These are phyloP conservation scores for Kodamaea alishanica DNA, from an alignment of 1,139 yeast species.

Conservation along the genomic window DNA sequence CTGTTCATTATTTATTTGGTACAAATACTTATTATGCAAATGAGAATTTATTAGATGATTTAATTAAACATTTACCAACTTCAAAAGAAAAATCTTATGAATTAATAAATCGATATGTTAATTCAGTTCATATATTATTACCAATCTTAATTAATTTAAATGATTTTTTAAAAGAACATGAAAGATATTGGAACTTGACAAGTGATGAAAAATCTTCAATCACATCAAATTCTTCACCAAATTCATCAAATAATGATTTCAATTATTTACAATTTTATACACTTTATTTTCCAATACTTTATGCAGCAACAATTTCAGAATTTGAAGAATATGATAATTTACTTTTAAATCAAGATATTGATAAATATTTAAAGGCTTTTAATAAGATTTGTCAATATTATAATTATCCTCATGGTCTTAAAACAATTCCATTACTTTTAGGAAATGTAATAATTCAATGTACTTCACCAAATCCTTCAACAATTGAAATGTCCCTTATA, in stretches of 20 bases:
- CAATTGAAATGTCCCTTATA: slow-evolving; percentile 48
- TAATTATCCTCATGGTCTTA: slow-evolving; percentile 52
- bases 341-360: slow-evolving; percentile 47
- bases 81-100: slow-evolving; percentile 48
- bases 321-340: slow-evolving; percentile 51
- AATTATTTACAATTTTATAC: slow-evolving; percentile 44
- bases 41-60: slow-evolving; percentile 33
- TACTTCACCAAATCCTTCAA: slow-evolving; percentile 55
- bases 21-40: slow-evolving; percentile 42
- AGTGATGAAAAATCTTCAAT: slow-evolving; percentile 6
- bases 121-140: slow-evolving; percentile 51
- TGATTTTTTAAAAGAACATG: slow-evolving; percentile 46
- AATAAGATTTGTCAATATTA: slow-evolving; percentile 48
- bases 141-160: slow-evolving; percentile 46
- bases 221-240: too few relatives aligned
- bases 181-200: slow-evolving; percentile 45
- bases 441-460: slow-evolving; percentile 53
- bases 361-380: slow-evolving; percentile 44
- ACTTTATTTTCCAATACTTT: slow-evolving; percentile 47
- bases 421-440: slow-evolving; percentile 42
- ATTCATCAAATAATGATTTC: slow-evolving; percentile 17
- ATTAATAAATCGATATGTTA: slow-evolving; percentile 44
- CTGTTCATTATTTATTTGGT: slow-evolving; percentile 41
- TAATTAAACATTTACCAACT: slow-evolving; percentile 32
- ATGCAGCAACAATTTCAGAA: slow-evolving; percentile 53